Base-by-base conservation (phyloP, 78 protist species). In the Dictyostelium citrinum region DNA sequence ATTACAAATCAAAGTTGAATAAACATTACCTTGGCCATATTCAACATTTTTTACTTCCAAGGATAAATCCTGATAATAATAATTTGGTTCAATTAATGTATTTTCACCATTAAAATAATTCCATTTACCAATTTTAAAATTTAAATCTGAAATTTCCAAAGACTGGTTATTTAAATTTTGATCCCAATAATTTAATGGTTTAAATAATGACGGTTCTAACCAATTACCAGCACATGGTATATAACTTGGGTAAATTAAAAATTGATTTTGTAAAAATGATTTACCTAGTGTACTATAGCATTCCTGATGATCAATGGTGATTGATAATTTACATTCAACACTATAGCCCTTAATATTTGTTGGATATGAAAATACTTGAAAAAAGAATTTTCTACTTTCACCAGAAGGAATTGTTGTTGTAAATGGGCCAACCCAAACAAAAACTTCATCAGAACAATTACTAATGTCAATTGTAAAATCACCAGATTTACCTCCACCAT, bases 171-270 rank as follows among this genome's bases (percentile, higher is more conserved):
- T 55, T 5, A 20, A 6, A 20, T 1, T 64, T 64, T 4, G 1
- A 11, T 24, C 81, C 81, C 61, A 41, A 33, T 4, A 41, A 17
- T 2, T 1, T 75, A 43, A 43, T n/a, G 49, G 10, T 10, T 39
- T 16, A 41, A 39, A 75, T n/a, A 75, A 33, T n/a, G 61, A 41
- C 8, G 81, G 81, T 16, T 75, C 81, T n/a, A 75, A 41, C 81
- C 81, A 75, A 22, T 75, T 75, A 43, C 81, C 81, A 14, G 81
- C 81, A 75, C 81, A 75, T 35, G 24, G 29, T 9, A 6, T 17
- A 75, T 39, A 75, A 0, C 9, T 4, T 41, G 81, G 81, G 8
- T n/a, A 75, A 17, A 75, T 3, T 14, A 11, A 16, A 12, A 70
- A 16, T 41, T 14, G 29, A 41, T 41, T 5, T 75, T 75, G 81